A percentile compares a stretch with the other conserved stretches of the same genome.
phyloP scores from a whole-genome alignment of 2,329 filamentous ascomycete genomes.

The Monosporascus sp. region DNA sequence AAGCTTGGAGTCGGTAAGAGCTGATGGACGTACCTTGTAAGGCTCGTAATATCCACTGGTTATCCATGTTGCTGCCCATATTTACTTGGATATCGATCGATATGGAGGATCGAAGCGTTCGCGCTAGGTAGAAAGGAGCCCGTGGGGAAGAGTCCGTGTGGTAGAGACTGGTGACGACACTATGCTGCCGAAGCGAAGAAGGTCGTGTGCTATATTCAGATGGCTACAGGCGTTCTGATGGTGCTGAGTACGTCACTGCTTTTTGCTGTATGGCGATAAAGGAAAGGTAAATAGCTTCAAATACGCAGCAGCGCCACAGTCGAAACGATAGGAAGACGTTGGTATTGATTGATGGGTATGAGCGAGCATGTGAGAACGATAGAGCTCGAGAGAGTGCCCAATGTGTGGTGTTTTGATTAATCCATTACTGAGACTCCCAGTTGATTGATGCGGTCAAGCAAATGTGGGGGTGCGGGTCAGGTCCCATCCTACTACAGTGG shows the following conservation, averaged over 20 bases:
- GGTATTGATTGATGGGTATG: background rate
- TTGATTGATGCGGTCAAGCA: background rate
- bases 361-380: background rate
- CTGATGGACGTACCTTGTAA: slow-evolving; percentile 21
- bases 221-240: too few species aligned
- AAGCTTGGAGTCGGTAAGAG: background rate
- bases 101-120: background rate
- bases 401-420: background rate
- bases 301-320: too few species aligned
- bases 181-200: too few species aligned
- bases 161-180: too few species aligned
- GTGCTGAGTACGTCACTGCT: too few species aligned
- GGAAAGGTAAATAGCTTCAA: too few species aligned
- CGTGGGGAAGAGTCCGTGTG: too few species aligned
- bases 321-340: too few species aligned
- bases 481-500: background rate
- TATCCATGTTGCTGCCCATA: slow-evolving; percentile 17
- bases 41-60: slow-evolving; percentile 20
- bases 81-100: background rate
- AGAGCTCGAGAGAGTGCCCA: background rate
- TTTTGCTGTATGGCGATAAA: too few species aligned
- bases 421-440: background rate
- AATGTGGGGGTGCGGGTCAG: background rate
- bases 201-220: too few species aligned
- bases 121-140: background rate